Evolutionary conservation across 768 basidiomycete species (phyloP).

Genomic region (Suillus sp.): DNA sequence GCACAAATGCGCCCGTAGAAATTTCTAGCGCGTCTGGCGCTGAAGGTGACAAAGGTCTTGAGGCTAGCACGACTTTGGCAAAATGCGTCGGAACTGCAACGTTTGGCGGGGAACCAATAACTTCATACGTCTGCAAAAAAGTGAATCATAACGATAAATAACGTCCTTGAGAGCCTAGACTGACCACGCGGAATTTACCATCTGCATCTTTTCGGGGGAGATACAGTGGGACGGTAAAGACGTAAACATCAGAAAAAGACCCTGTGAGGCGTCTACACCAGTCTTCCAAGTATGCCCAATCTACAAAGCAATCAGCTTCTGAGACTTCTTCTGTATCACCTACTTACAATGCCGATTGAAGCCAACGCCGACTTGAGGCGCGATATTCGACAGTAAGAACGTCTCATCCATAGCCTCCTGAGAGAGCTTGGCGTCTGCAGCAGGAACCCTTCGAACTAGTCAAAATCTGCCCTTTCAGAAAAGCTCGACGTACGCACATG

Average conservation of each 20-base stretch:
- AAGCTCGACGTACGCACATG: conserved; percentile 61
- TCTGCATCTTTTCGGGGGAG: conserved; percentile 83
- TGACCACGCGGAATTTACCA: conserved; percentile 93
- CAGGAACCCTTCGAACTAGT: conserved; percentile 71
- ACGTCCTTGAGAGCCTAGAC: conserved; percentile 32
- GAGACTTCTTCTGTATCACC: not conserved
- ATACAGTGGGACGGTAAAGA: conserved; percentile 98
- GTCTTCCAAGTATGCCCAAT: conserved; percentile 96
- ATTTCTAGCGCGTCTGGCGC: conserved; percentile 74
- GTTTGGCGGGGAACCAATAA: conserved; percentile 91
- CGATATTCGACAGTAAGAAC: conserved; percentile 92
- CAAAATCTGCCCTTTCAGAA: not conserved
- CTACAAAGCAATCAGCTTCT: conserved; percentile 38
- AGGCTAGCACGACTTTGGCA: conserved; percentile 89
- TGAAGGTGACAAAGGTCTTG: conserved; percentile 72
- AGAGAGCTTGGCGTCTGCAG: conserved; percentile 91
- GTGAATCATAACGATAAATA: not conserved
- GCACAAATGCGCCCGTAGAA: conserved; percentile 90
- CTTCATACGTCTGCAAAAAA: conserved; percentile 75
- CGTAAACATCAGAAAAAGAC: conserved; percentile 92
- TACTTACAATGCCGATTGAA: conserved; percentile 94
- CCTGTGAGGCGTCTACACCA: conserved; percentile 91
- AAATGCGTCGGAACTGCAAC: conserved; percentile 97
- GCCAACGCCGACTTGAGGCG: conserved; percentile 96
- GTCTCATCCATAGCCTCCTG: conserved; percentile 98